phyloP scores from a whole-genome alignment of 2,329 filamentous ascomycete species.

The Coleophoma crateriformis region DNA sequence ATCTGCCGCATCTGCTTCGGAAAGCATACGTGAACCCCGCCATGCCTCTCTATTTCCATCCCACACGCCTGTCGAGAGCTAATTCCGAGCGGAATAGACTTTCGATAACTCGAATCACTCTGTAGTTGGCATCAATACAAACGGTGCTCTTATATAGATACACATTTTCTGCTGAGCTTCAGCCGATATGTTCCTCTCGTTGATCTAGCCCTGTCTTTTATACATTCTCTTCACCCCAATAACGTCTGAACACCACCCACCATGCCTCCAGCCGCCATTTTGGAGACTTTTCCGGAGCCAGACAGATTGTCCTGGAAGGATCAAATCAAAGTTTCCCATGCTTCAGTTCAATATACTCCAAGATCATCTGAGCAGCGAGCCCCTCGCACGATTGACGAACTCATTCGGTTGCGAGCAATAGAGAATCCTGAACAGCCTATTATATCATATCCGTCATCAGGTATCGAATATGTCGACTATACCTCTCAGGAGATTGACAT shows the following conservation, averaged over 20 bases:
- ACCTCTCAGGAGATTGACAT: conserved; percentile 8
- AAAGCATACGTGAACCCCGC: too few relatives aligned
- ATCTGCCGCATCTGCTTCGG: too few relatives aligned
- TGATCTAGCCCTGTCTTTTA: too few relatives aligned
- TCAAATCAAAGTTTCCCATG: not conserved
- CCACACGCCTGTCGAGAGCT: too few relatives aligned
- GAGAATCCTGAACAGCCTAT: conserved; percentile 5
- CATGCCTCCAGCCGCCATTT: not conserved
- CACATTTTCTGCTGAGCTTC: too few relatives aligned
- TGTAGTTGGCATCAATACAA: too few relatives aligned
- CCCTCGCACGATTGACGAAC: conserved; percentile 10
- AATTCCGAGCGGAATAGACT: too few relatives aligned
- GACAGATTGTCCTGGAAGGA: not conserved
- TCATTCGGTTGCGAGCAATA: conserved; percentile 9
- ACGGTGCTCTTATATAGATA: too few relatives aligned
- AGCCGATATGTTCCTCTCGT: too few relatives aligned
- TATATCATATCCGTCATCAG: conserved; percentile 6
- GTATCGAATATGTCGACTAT: conserved; percentile 12
- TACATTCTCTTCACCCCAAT: too few relatives aligned
- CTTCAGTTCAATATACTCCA: not conserved
- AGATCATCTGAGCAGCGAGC: not conserved
- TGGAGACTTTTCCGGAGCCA: not conserved
- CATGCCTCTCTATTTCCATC: too few relatives aligned
- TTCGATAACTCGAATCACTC: too few relatives aligned
- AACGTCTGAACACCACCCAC: not conserved